Percentiles rank a stretch among this genome's conserved stretches.
phyloP scores from a whole-genome alignment of 768 basidiomycete species.

The Suillus subalutaceus region DNA sequence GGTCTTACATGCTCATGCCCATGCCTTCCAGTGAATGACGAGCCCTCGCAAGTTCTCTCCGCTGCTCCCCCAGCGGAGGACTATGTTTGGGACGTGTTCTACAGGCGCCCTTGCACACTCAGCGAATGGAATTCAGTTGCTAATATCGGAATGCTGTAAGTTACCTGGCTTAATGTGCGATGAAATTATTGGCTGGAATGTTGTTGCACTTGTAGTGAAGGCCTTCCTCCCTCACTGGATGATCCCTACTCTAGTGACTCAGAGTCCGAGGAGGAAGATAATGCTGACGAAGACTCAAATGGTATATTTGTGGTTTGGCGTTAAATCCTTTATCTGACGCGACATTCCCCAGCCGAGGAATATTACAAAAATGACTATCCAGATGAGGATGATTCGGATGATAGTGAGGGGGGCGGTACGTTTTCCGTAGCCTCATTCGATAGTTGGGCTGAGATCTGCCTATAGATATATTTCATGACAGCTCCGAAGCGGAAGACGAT shows the following conservation, averaged over 20 bases:
- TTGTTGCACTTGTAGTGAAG: slow-evolving; percentile 47
- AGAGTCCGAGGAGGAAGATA: slow-evolving; percentile 69
- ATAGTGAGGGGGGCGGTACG: slow-evolving; percentile 43
- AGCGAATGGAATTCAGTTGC: slow-evolving; percentile 61
- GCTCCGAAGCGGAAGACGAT: slow-evolving; percentile 51
- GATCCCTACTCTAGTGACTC: slow-evolving; percentile 63
- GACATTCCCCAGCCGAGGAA: slow-evolving; percentile 63
- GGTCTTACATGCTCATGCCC: not conserved
- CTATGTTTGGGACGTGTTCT: slow-evolving; percentile 87
- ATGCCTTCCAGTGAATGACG: slow-evolving; percentile 28
- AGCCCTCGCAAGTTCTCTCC: slow-evolving; percentile 16
- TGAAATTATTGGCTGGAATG: not conserved
- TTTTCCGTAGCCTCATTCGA: slow-evolving; percentile 8
- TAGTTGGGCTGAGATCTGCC: slow-evolving; percentile 10
- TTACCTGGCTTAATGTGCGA: slow-evolving; percentile 5
- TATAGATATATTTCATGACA: slow-evolving; percentile 61
- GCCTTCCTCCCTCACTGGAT: slow-evolving; percentile 58
- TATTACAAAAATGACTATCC: slow-evolving; percentile 88
- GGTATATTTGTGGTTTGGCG: slow-evolving; percentile 42
- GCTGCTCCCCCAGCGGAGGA: slow-evolving; percentile 42
- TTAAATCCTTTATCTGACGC: not conserved
- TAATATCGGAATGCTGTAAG: slow-evolving; percentile 67
- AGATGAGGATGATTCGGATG: slow-evolving; percentile 58
- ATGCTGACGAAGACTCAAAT: slow-evolving; percentile 85
- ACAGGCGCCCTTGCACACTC: slow-evolving; percentile 63